Base-by-base conservation (phyloP, 2,329 filamentous ascomycete species). In the Sporothrix mexicana region DNA sequence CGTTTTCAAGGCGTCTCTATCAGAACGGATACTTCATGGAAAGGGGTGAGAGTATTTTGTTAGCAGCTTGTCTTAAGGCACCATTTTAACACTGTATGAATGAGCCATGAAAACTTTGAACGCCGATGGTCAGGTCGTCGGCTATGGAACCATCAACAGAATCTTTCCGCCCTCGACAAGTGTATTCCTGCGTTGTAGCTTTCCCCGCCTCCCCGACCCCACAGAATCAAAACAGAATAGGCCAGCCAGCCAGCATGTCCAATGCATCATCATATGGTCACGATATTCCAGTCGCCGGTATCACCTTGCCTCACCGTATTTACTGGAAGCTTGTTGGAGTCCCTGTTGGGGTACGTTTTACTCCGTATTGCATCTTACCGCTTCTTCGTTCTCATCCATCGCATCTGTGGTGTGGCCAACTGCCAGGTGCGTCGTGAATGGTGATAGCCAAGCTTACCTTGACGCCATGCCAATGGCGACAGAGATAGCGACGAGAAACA, bases 381-480 rank as follows among this genome's bases (percentile, higher is more conserved):
- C 61, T 20, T 64, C 59, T 64, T 45, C n/a, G 36, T 43, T 17
- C 6, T n/a, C 51, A 9, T 8, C n/a, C 59, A n/a, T 62, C 30
- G 1, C 23, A 1, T 49, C 10, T 6, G 9, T 25, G 10, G 25
- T 17, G 5, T 5, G 13, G 17, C 20, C 12, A 20, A 30, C 67
- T 57, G 51, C 12, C n/a, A 23, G 53, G 10, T 13, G 51, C 30
- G 43, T 30, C 10, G 6, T 23, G 53, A 17, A 17, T 17, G 49
- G 41, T 30, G 15, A 13, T 45, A 43, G n/a, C 41, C 41, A 61
- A 51, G 47, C 57, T 45, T 45, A 20, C 20, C 20, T 20, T 20
- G 30, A 15, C 49, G 20, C 43, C 36, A 68, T 62, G 72, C 36
- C 23, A 66, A 64, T 69, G 59, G 53, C 61, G 62, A 68, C 61